Evolutionary conservation across 169 alveolate species (phyloP).

Genomic region (Theileria luwenshuni): DNA sequence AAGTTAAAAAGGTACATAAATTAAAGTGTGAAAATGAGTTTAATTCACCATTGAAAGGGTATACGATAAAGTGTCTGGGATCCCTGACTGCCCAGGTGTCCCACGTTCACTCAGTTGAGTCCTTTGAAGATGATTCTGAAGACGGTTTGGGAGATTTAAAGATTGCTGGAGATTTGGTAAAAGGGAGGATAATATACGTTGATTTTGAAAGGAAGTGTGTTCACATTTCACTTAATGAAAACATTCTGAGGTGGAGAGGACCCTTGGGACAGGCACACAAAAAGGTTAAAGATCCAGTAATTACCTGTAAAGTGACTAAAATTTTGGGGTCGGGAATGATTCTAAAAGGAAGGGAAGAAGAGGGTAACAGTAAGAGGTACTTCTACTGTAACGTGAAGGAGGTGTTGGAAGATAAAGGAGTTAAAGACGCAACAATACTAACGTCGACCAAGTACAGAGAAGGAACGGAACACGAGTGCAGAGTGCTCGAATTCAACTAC

Average conservation of each 20-base stretch:
- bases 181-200: slow-evolving; percentile 46
- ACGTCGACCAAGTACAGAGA: slow-evolving; percentile 17
- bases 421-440: slow-evolving; percentile 6
- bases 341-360: slow-evolving; percentile 1
- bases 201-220: slow-evolving; percentile 43
- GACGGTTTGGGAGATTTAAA: neutral
- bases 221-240: slow-evolving; percentile 41
- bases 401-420: slow-evolving; percentile 13
- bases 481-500: slow-evolving; percentile 39
- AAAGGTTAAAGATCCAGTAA: neutral
- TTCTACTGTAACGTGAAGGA: slow-evolving; percentile 3
- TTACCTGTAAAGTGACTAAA: slow-evolving; percentile 34
- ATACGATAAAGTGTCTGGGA: slow-evolving; percentile 49
- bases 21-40: slow-evolving; percentile 1
- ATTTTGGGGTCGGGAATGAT: slow-evolving; percentile 51
- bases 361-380: neutral
- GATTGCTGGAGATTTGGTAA: slow-evolving; percentile 34
- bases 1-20: slow-evolving; percentile 54
- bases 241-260: slow-evolving; percentile 54
- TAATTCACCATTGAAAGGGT: slow-evolving; percentile 35
- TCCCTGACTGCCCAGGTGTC: slow-evolving; percentile 32
- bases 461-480: slow-evolving; percentile 43
- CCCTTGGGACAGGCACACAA: slow-evolving; percentile 52
- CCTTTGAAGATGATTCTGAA: slow-evolving; percentile 15
- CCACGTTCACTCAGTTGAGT: slow-evolving; percentile 41